A percentile compares a stretch with the other conserved stretches of the same genome.
Conservation (phyloP, 192 early-diverging fungal genomes). For the Obelidium mucronatum region DNA sequence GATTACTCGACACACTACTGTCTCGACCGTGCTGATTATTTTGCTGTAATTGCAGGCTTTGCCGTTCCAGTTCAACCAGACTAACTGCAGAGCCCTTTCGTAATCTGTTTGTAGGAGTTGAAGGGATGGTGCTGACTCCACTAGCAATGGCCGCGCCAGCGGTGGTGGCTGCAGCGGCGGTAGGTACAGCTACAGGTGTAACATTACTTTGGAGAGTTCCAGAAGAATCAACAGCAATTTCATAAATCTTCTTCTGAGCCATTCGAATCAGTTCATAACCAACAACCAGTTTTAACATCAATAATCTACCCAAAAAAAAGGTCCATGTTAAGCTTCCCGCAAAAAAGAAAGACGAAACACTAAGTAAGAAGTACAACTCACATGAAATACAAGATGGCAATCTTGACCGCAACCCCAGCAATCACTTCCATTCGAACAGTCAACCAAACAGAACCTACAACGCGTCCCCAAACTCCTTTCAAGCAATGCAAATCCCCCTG, state of each 20-base stretch:
- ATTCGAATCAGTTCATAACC: slow-evolving; percentile 78
- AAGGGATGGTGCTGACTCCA: neutral
- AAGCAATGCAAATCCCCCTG: neutral
- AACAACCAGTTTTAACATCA: slow-evolving; percentile 77
- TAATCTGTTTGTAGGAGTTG: neutral
- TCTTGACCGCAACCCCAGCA: neutral
- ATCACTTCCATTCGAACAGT: no score
- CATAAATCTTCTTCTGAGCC: slow-evolving; percentile 58
- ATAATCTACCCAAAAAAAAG: slow-evolving; percentile 43
- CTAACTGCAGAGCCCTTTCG: neutral
- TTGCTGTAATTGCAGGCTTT: neutral
- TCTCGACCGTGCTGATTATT: neutral
- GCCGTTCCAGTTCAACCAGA: neutral
- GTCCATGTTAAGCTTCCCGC: neutral
- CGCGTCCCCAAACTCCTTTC: neutral
- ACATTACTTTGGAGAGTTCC: neutral
- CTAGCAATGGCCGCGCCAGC: neutral
- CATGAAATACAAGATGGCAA: slow-evolving; percentile 5
- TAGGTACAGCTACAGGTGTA: neutral
- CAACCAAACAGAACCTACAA: slow-evolving; percentile 14
- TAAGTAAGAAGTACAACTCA: neutral
- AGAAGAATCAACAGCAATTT: slow-evolving; percentile 29
- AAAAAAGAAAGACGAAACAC: slow-evolving; percentile 1
- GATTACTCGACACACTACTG: neutral
- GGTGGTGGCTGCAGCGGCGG: neutral